Evolutionary conservation across 2,329 filamentous ascomycete genomes (phyloP).

Genomic region (Alternaria sp.): DNA sequence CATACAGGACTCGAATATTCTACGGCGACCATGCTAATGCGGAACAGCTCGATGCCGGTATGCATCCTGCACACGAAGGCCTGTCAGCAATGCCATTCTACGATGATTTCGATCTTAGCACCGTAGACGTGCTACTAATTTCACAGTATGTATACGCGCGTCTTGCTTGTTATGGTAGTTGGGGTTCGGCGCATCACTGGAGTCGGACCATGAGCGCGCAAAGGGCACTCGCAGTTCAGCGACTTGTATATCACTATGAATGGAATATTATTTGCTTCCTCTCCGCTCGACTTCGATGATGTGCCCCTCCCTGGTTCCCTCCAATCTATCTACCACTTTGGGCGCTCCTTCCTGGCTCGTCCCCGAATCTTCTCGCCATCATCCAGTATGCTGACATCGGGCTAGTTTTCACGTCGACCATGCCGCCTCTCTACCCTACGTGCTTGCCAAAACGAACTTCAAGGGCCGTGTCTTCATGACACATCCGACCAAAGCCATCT

Average conservation of each 20-base stretch:
- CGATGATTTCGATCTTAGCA: conserved; percentile 97
- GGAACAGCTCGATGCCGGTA: conserved; percentile 87
- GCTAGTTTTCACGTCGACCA: conserved; percentile 96
- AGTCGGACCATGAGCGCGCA: conserved; percentile 38
- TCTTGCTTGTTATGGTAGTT: conserved; percentile 29
- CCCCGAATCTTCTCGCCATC: conserved; percentile 4
- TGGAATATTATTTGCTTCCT: conserved; percentile 52
- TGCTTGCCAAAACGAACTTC: conserved; percentile 97
- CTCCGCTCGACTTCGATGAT: conserved; percentile 49
- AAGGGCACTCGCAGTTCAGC: conserved; percentile 31
- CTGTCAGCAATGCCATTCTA: conserved; percentile 95
- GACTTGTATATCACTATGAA: conserved; percentile 53
- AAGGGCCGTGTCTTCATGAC: conserved; percentile 98
- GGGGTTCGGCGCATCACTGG: conserved; percentile 45
- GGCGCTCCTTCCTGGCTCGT: conserved; percentile 6
- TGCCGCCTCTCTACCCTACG: conserved; percentile 97
- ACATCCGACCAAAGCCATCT: conserved; percentile 98
- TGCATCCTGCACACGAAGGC: conserved; percentile 95
- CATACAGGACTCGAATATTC: conserved; percentile 15
- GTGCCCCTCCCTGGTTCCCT: conserved; percentile 36
- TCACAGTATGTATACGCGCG: conserved; percentile 84
- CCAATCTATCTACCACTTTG: conserved; percentile 29
- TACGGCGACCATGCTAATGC: conserved; percentile 32
- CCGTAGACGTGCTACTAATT: conserved; percentile 94
- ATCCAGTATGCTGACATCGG: conserved; percentile 30